Percentiles rank a stretch among this genome's conserved stretches.
These are phyloP conservation scores for Apostasia shenzhenica DNA, from an alignment of 106 monocot genomes.

Conservation along the genomic window DNA sequence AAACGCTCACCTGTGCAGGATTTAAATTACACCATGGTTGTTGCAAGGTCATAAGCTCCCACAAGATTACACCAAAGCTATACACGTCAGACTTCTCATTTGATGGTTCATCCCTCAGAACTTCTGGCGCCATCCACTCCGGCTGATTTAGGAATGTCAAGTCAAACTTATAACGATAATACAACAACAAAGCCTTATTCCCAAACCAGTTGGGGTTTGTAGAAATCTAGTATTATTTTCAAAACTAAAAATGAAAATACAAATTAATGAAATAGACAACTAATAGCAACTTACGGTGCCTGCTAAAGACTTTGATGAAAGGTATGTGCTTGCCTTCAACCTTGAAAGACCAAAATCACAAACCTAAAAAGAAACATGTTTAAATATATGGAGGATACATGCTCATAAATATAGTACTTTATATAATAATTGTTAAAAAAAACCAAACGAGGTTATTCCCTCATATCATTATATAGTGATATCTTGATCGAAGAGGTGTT, in stretches of 20 bases:
- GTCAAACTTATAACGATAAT: neutral
- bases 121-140: slow-evolving; percentile 99
- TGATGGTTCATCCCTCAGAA: slow-evolving; percentile 94
- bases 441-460: no score
- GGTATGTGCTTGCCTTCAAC: slow-evolving; percentile 85
- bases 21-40: slow-evolving; percentile 97
- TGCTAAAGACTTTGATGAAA: slow-evolving; percentile 94
- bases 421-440: no score
- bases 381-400: neutral
- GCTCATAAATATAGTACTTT: neutral
- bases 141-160: slow-evolving; percentile 38
- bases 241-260: slow-evolving; percentile 3
- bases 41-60: slow-evolving; percentile 98
- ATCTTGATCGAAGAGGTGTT: no score
- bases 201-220: no score
- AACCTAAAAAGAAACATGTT: slow-evolving; percentile 38
- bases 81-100: slow-evolving; percentile 99
- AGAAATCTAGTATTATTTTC: neutral
- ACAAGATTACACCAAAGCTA: slow-evolving; percentile 95
- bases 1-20: slow-evolving; percentile 79
- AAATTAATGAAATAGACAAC: neutral
- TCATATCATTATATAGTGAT: no score
- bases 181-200: no score
- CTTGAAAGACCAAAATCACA: slow-evolving; percentile 99
- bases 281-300: slow-evolving; percentile 77